Conservation (phyloP, 179 eudicot species). For the Silene noctiflora region DNA sequence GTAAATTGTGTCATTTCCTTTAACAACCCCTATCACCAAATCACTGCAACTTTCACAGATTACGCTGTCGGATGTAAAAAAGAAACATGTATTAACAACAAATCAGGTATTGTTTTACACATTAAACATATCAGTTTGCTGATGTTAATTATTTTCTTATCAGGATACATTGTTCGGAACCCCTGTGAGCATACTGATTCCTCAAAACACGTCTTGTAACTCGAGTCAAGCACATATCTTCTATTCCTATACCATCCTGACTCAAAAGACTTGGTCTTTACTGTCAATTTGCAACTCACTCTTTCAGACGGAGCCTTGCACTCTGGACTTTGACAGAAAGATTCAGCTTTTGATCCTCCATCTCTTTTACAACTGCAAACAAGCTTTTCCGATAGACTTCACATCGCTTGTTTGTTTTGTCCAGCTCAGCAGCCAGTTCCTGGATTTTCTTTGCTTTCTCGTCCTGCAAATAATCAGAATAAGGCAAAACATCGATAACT, state of each 20-base stretch:
- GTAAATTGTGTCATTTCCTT: too few species aligned
- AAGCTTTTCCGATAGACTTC: constrained; percentile 79
- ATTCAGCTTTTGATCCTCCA: constrained; percentile 88
- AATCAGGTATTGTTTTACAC: too few species aligned
- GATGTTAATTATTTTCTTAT: background rate
- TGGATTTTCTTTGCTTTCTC: constrained; percentile 68
- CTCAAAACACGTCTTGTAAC: background rate
- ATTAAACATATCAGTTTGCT: too few species aligned
- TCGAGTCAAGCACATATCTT: background rate
- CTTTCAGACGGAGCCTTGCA: constrained; percentile 68
- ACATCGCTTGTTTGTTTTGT: constrained; percentile 54
- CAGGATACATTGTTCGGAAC: background rate
- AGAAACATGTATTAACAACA: too few species aligned
- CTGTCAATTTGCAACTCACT: constrained; percentile 33
- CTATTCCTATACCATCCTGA: constrained; percentile 3
- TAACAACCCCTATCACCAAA: too few species aligned
- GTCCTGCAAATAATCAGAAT: constrained; percentile 39
- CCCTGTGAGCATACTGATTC: background rate
- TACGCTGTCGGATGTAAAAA: too few species aligned
- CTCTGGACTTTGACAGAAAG: constrained; percentile 86
- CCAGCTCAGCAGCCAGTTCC: constrained; percentile 62
- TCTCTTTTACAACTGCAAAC: constrained; percentile 71
- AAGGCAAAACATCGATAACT: background rate
- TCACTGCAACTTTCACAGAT: too few species aligned
- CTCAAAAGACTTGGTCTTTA: background rate